Evolutionary conservation across 2,329 filamentous ascomycete genomes (phyloP), one percentile per base, ranked within the genome.

Genomic region (Harringtonia aguacate): DNA sequence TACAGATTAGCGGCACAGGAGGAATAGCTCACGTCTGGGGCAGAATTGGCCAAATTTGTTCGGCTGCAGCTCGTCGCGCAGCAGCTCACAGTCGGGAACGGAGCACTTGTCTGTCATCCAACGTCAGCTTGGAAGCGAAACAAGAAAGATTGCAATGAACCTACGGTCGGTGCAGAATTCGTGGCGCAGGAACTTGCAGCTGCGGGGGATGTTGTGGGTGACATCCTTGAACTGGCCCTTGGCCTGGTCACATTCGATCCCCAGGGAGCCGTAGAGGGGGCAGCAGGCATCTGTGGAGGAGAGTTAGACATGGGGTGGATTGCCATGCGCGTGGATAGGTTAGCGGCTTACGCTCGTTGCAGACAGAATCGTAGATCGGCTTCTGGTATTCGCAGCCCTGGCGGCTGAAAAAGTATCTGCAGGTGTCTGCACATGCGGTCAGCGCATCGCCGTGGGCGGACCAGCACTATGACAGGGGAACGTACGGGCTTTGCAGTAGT

Each of bases 351-450:
- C 46, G 48, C 3, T 28, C 18, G 29, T 46, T 44, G 44, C 49
- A 51, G 4, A 47, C n/a, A 1, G 31, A 17, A 13, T 47, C 46
- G 8, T 27, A 24, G 3, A 1, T 8, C 10, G 22, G 17, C 38
- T 50, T 50, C 24, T 48, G 45, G 39, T n/a, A 20, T 13, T 1
- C 12, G 42, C 49, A 51, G 4, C 9, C 1, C 10, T 45, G 41
- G 4, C 24, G 13, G 3, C 42, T 29, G 13, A 47, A 51, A 30
- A 51, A 51, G 38, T 36, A 48, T 2, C 40, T 35, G 40, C 49
- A 51, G 1, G 49, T 51, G 38, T 51, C 49, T 51, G n/a, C 15
- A 1, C n/a, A 2, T 12, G 2, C 10, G 6, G 34, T 29, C 12
- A 36, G 34, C 14, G 8, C 14, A 14, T 10, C 15, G 35, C 8